phyloP scores from a whole-genome alignment of 2,329 filamentous ascomycete genomes.

The Exophiala lecanii-corni region DNA sequence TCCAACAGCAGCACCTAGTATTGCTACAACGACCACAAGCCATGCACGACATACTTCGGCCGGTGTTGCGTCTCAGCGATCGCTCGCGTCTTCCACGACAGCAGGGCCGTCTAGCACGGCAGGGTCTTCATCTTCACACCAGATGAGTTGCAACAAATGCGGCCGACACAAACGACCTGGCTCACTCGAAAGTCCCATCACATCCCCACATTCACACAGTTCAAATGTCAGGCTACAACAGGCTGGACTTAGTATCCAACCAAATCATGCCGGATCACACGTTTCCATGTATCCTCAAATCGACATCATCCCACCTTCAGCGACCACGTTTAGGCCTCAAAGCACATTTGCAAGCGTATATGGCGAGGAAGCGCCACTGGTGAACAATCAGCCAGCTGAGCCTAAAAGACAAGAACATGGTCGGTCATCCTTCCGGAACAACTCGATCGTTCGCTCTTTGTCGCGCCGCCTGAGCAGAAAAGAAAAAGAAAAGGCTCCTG shows the following conservation, averaged over 20 bases:
- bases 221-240: slow-evolving; percentile 9
- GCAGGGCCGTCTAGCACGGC: slow-evolving; percentile 16
- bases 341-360: slow-evolving; percentile 4
- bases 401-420: slow-evolving; percentile 4
- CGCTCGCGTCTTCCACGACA: slow-evolving; percentile 12
- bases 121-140: slow-evolving; percentile 5
- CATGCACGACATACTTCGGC: slow-evolving; percentile 13
- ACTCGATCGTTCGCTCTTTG: slow-evolving; percentile 23
- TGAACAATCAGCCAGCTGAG: slow-evolving; percentile 5
- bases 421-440: slow-evolving; percentile 18
- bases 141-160: slow-evolving; percentile 15
- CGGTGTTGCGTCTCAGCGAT: slow-evolving; percentile 11
- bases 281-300: slow-evolving; percentile 18
- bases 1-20: background rate
- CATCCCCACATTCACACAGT: slow-evolving; percentile 8
- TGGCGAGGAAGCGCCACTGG: slow-evolving; percentile 21
- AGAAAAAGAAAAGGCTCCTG: slow-evolving; percentile 11
- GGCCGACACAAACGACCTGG: slow-evolving; percentile 17
- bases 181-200: background rate
- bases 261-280: slow-evolving; percentile 4
- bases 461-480: slow-evolving; percentile 23
- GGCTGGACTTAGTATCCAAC: slow-evolving; percentile 16
- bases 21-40: slow-evolving; percentile 1
- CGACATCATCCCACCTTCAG: slow-evolving; percentile 22
- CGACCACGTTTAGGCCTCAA: slow-evolving; percentile 10